Base-by-base conservation (phyloP, 148 eudicot genomes). In the Euryodendron excelsum region DNA sequence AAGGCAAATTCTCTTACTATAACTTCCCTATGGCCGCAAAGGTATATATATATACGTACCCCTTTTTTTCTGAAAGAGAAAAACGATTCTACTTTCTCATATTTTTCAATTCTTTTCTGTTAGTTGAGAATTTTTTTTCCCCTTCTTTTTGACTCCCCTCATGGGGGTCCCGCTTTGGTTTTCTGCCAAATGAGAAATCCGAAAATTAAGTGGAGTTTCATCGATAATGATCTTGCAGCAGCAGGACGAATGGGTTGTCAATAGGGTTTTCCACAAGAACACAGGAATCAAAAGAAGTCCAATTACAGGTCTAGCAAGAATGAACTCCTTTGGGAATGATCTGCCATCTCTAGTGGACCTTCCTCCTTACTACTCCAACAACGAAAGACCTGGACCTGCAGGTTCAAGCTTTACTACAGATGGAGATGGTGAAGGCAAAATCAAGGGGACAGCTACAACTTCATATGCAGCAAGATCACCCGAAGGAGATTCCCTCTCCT, bases 241-340 rank as follows among this genome's bases (percentile, higher is more conserved):
- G n/a, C n/a, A 88, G 88, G 87, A 85, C 59, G 87, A 86, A 76
- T 88, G 88, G 87, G 91, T 88, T 39, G 88, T 88, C 20, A 65
- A 86, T 13, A 80, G 82, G 75, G 79, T 88, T 36, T 74, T 85
- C 71, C 90, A 85, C 83, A 88, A 86, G 87, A 83, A 67, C 76
- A 41, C 78, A 0, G 82, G 68, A n/a, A 76, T 77, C 1, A 85
- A 52, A 76, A 81, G 77, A 52, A 39, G 56, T 64, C 82, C 85
- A 23, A 66, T 65, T 13, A 53, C 41, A 4, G 79, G 77, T 4
- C 61, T 78, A 30, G 3, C 47, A 34, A 76, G 83, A 50, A 60
- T 81, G 62, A 85, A 77, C 75, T 84, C 85, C 53, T 61, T 25
- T 2, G 75, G 76, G 47, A 79, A 74, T 41, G 78, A 81, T 69